Percentiles rank a stretch among this genome's conserved stretches.
Evolutionary conservation across 139 green algal species (phyloP).

Genomic region (Coccomyxa sp.): DNA sequence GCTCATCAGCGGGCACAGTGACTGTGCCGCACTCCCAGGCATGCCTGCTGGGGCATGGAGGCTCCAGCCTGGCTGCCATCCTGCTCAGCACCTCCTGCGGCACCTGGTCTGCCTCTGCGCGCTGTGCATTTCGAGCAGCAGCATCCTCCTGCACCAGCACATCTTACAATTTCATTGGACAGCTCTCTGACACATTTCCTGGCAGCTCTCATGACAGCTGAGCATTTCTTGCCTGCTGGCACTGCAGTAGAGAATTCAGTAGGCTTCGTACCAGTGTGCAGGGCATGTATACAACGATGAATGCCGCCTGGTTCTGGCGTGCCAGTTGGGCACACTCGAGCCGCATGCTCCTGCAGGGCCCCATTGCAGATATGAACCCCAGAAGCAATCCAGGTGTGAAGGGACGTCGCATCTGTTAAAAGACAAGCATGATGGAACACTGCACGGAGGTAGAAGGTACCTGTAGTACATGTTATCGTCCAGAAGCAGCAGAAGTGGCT

Average conservation of each 20-base stretch:
- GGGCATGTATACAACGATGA: background rate
- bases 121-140: background rate
- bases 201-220: background rate
- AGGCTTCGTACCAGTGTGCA: background rate
- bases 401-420: background rate
- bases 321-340: background rate
- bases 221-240: background rate
- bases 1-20: no score
- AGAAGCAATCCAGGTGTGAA: background rate
- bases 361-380: no score
- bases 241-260: background rate
- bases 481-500: background rate
- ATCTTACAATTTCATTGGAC: background rate
- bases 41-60: no score
- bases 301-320: background rate
- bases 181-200: background rate
- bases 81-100: no score
- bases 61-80: no score
- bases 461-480: background rate
- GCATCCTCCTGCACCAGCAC: background rate
- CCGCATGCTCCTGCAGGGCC: background rate
- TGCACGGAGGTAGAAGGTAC: background rate
- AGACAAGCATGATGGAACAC: background rate
- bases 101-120: background rate
- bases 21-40: no score